phyloP scores from a whole-genome alignment of 2,329 filamentous ascomycete genomes.

The Dothideomycetidae sp. region DNA sequence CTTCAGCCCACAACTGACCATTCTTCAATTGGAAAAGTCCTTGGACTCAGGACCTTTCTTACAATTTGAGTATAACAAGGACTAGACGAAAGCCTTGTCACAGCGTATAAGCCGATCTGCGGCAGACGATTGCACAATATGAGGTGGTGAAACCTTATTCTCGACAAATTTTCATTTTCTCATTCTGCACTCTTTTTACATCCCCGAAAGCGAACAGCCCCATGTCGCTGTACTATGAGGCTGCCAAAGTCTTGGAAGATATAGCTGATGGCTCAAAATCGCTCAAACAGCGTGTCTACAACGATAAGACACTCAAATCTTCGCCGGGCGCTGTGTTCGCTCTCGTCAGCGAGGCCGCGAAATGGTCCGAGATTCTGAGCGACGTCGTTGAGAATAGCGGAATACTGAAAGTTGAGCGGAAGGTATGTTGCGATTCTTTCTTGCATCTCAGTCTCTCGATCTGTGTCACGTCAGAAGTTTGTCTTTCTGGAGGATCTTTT shows the following conservation, averaged over 20 bases:
- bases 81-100: too few relatives aligned
- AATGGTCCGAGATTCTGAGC: conserved; percentile 77
- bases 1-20: too few relatives aligned
- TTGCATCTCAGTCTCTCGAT: not conserved
- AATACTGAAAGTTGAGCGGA: conserved; percentile 65
- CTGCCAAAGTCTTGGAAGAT: conserved; percentile 56
- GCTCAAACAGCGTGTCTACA: conserved; percentile 74
- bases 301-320: conserved; percentile 58
- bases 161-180: too few relatives aligned
- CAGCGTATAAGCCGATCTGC: too few relatives aligned
- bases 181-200: not conserved
- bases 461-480: too few relatives aligned
- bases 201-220: not conserved
- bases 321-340: conserved; percentile 74
- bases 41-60: too few relatives aligned
- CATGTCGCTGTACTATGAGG: conserved; percentile 95
- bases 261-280: conserved; percentile 58
- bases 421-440: conserved; percentile 41
- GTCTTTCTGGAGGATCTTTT: too few relatives aligned
- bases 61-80: too few relatives aligned
- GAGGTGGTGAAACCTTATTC: too few relatives aligned
- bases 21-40: too few relatives aligned
- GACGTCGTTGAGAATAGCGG: conserved; percentile 77
- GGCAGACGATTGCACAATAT: too few relatives aligned
- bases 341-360: conserved; percentile 69